A percentile compares a stretch with the other conserved stretches of the same genome.
Evolutionary conservation across 2,329 filamentous ascomycete genomes (phyloP).

Genomic region (Fusarium beomiforme): DNA sequence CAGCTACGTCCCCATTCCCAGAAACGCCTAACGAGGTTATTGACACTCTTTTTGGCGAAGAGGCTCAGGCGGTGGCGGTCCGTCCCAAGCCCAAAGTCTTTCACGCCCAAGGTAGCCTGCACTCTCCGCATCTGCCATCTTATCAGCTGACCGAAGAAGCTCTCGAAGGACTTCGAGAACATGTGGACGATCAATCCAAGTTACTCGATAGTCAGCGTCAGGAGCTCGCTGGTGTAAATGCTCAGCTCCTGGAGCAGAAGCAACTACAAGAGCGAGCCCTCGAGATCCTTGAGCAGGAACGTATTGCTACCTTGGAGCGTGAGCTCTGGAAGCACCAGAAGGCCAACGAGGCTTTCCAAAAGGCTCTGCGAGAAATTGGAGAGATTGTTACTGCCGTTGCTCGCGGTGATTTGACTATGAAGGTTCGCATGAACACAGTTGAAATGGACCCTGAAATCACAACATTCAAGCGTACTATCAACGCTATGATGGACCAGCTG

Average conservation of each 20-base stretch:
- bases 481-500: constrained; percentile 98
- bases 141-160: constrained; percentile 80
- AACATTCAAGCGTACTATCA: constrained; percentile 97
- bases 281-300: constrained; percentile 83
- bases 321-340: constrained; percentile 98
- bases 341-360: constrained; percentile 98
- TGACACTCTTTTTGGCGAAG: constrained; percentile 71
- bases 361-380: constrained; percentile 94
- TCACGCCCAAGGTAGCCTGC: constrained; percentile 53
- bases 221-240: constrained; percentile 85
- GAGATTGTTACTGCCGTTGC: constrained; percentile 97
- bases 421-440: constrained; percentile 92
- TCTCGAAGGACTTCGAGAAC: constrained; percentile 85
- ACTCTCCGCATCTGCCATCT: constrained; percentile 48
- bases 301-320: constrained; percentile 88
- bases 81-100: constrained; percentile 58
- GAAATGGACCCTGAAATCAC: constrained; percentile 99
- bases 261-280: constrained; percentile 85
- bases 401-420: constrained; percentile 94
- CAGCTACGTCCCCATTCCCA: constrained; percentile 71
- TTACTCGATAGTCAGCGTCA: constrained; percentile 88
- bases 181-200: constrained; percentile 93
- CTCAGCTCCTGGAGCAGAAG: constrained; percentile 86
- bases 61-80: constrained; percentile 58
- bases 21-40: constrained; percentile 83